A percentile compares a stretch with the other conserved stretches of the same genome.
These are phyloP conservation scores for Beauveria asiatica DNA, from an alignment of 2,329 filamentous ascomycete species.

Conservation along the genomic window DNA sequence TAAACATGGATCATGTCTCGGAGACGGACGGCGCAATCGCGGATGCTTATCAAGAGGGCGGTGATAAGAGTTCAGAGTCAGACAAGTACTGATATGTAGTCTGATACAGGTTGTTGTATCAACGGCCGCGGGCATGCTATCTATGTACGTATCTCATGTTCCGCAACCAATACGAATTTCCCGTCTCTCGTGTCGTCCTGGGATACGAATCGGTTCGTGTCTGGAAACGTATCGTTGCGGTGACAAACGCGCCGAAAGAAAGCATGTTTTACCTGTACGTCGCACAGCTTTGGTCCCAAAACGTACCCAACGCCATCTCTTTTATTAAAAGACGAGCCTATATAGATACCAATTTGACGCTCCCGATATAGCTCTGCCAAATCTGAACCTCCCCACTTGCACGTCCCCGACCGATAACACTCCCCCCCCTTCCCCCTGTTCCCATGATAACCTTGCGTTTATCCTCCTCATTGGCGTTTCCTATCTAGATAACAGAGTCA, in stretches of 20 bases:
- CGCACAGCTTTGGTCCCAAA: background rate
- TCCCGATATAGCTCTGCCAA: background rate
- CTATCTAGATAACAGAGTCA: background rate
- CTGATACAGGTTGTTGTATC: background rate
- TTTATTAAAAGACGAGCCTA: background rate
- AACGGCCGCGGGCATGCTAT: background rate
- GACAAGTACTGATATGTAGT: background rate
- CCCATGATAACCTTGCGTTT: background rate
- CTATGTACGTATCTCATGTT: background rate
- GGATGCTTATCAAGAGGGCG: background rate
- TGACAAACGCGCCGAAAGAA: background rate
- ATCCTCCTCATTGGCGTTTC: background rate
- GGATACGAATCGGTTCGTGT: background rate
- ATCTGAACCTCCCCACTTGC: background rate
- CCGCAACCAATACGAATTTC: background rate
- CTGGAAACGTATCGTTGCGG: background rate
- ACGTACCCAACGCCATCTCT: background rate
- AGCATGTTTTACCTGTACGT: background rate
- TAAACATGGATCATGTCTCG: background rate
- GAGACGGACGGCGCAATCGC: background rate
- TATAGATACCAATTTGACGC: background rate
- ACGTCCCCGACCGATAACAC: conserved; percentile 2
- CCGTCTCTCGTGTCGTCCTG: background rate
- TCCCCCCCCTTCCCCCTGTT: background rate
- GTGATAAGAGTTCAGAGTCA: background rate